Conservation (phyloP, 1,139 yeast species). For the Taphrina sp. region DNA sequence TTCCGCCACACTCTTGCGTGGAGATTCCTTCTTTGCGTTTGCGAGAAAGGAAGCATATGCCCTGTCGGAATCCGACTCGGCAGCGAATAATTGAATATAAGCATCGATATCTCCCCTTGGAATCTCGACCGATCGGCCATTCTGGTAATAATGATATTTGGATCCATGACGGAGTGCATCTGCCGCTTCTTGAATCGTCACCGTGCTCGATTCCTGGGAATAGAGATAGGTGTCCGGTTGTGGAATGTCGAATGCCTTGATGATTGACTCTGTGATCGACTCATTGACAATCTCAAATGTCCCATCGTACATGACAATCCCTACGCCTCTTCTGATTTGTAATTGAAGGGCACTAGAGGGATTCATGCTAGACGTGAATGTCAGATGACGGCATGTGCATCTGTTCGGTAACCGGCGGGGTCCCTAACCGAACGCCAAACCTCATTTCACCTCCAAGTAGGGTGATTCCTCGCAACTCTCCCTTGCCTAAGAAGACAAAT, state of each 20-base stretch:
- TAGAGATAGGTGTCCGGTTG: constrained; percentile 14
- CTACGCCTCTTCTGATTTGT: no score
- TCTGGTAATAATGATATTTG: constrained; percentile 6
- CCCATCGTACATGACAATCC: no score
- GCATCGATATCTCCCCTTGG: constrained; percentile 9
- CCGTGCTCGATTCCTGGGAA: constrained; percentile 9
- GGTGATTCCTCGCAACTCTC: no score
- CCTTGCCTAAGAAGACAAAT: no score
- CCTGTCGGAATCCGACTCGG: constrained; percentile 12
- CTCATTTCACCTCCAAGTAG: no score
- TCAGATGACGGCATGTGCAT: no score
- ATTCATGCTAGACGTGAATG: no score
- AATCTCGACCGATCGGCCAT: not conserved
- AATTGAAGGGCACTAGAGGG: no score
- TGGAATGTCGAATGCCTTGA: constrained; percentile 5
- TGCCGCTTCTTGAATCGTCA: constrained; percentile 7
- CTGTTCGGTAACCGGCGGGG: no score
- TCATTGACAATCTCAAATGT: constrained; percentile 5
- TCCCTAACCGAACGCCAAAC: no score
- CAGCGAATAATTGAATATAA: constrained; percentile 14
- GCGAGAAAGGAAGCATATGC: constrained; percentile 6
- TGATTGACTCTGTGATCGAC: constrained; percentile 4
- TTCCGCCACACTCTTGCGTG: constrained; percentile 2
- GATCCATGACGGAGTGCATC: not conserved
- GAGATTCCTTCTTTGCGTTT: constrained; percentile 23